Base-by-base conservation (phyloP, 2,329 filamentous ascomycete genomes). In the Aspergillus sp. region DNA sequence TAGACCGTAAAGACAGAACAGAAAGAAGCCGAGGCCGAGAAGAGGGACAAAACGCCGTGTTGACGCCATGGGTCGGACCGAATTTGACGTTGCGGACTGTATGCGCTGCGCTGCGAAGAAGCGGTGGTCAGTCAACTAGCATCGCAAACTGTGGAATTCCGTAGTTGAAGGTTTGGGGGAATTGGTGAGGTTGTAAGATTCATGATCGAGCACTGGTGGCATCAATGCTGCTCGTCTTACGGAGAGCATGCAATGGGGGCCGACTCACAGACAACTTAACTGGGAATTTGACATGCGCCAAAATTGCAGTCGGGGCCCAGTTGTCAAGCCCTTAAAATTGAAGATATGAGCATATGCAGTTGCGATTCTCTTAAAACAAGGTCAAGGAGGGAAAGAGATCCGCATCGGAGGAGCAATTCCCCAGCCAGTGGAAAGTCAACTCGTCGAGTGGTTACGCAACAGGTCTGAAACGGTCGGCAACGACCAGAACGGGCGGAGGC, bases 11-110 rank as follows among this genome's bases (percentile, higher is more conserved):
- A 75, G 57, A 59, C 75, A 64, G 54, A 72, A 63, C 48, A 71
- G 28, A 64, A 73, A 72, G 64, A 72, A 72, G 66, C 68, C 71
- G 64, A 75, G 60, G 68, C 74, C 73, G 57, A 77, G 63, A 49
- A 73, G 67, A 62, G 74, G 68, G 41, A 74, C 65, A 50, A 68
- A 58, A 54, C 73, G 74, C 49, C 73, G 71, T 69, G 69, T 67
- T 65, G 68, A 68, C 71, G 72, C 67, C 75, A 77, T 77, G 64
- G 68, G 66, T 54, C 60, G 25, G 54, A 61, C 22, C 53, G 61
- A 28, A 30, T 41, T 52, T 41, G 38, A 50, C 17, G 49, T 28
- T 53, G 50, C 54, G 31, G 38, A 52, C 3, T 45, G 56, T 61
- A 62, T 41, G 25, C 47, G 45, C 43, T 59, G 47, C 43, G 48